Conservation (phyloP, 352 stramenopile species). For the Pythium apleroticum region DNA sequence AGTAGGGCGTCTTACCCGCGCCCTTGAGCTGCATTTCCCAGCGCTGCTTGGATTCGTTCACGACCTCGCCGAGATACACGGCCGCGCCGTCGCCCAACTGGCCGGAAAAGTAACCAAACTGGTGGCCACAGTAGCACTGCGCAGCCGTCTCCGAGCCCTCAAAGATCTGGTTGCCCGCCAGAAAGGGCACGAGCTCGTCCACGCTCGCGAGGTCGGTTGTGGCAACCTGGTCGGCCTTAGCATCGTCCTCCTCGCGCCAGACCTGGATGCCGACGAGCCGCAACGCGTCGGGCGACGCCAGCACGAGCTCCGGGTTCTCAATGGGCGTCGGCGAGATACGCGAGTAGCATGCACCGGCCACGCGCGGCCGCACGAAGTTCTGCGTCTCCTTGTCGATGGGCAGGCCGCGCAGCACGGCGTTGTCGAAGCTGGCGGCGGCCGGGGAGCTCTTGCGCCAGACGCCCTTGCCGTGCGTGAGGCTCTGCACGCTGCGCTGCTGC, state of each 20-base stretch:
- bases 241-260: constrained; percentile 10
- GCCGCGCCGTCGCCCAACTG: constrained; percentile 91
- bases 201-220: constrained; percentile 31
- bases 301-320: constrained; percentile 53
- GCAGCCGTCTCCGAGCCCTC: constrained; percentile 71
- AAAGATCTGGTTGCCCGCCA: constrained; percentile 78
- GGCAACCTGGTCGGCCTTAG: constrained; percentile 26
- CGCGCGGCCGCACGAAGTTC: constrained; percentile 51
- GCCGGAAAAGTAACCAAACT: constrained; percentile 91
- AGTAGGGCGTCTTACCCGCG: constrained; percentile 94
- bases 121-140: constrained; percentile 91
- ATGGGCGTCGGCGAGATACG: constrained; percentile 62
- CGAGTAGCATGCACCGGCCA: constrained; percentile 63
- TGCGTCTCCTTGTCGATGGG: constrained; percentile 52
- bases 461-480: constrained; percentile 29
- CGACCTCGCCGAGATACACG: constrained; percentile 87
- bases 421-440: constrained; percentile 46
- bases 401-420: constrained; percentile 59
- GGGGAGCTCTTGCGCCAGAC: constrained; percentile 48
- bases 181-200: constrained; percentile 48
- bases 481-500: constrained; percentile 14
- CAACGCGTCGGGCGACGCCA: constrained; percentile 51
- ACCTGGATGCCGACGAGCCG: constrained; percentile 62
- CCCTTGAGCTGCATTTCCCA: constrained; percentile 98
- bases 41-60: constrained; percentile 34